Evolutionary conservation across 2,329 filamentous ascomycete genomes (phyloP).

Genomic region (Pseudopyricularia javanii): DNA sequence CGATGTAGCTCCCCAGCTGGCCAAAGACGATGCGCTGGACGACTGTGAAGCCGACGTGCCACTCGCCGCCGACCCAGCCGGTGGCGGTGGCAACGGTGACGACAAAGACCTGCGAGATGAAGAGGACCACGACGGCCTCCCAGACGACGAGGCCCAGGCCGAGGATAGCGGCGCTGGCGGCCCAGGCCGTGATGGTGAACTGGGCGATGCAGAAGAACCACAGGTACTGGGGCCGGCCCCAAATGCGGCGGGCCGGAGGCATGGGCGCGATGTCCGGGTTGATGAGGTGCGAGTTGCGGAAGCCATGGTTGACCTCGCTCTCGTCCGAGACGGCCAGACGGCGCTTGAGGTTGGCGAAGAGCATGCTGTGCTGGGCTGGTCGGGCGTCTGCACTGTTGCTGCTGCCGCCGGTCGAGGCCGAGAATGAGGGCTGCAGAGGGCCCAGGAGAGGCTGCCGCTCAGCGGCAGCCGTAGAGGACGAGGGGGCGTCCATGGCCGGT

Average conservation of each 20-base stretch:
- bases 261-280: constrained; percentile 10
- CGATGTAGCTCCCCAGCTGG: constrained; percentile 24
- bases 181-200: constrained; percentile 8
- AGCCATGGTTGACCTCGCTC: not conserved
- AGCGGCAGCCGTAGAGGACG: not conserved
- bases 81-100: constrained; percentile 20
- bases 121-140: constrained; percentile 7
- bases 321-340: constrained; percentile 1
- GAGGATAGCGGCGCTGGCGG: constrained; percentile 6
- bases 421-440: not conserved
- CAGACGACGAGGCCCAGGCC: constrained; percentile 6
- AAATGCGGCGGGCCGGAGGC: constrained; percentile 8
- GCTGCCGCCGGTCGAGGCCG: not conserved
- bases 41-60: constrained; percentile 30
- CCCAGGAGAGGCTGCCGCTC: not conserved
- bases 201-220: not conserved
- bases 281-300: constrained; percentile 4
- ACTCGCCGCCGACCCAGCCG: constrained; percentile 23
- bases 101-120: constrained; percentile 25
- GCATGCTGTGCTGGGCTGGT: not conserved
- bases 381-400: not conserved
- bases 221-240: constrained; percentile 1
- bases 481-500: not conserved
- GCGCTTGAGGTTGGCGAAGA: not conserved
- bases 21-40: constrained; percentile 25